A percentile compares a stretch with the other conserved stretches of the same genome.
Conservation (phyloP, 1,284 basidiomycete species). For the Cutaneotrichosporon cutaneum region DNA sequence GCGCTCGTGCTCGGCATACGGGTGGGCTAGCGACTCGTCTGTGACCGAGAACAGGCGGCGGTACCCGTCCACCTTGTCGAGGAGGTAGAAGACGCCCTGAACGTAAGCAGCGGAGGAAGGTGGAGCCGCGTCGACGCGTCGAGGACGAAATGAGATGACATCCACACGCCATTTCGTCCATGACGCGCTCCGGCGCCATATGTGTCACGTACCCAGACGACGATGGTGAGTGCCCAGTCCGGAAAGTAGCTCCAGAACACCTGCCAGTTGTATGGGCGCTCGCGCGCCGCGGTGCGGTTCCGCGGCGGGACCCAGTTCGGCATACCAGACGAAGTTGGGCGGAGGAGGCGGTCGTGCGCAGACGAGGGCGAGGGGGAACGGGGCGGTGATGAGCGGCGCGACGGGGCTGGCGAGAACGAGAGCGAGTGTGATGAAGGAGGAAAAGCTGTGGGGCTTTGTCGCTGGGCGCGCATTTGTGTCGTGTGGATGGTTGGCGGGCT, state of each 20-base stretch:
- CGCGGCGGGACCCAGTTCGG: neutral
- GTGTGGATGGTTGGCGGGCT: neutral
- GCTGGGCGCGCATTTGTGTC: neutral
- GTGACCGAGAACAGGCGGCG: slow-evolving; percentile 75
- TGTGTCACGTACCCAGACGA: slow-evolving; percentile 44
- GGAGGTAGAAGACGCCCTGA: slow-evolving; percentile 63
- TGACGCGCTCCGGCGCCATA: no score
- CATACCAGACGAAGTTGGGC: neutral
- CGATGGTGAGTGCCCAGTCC: slow-evolving; percentile 51
- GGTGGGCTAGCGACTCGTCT: slow-evolving; percentile 67
- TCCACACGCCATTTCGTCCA: no score
- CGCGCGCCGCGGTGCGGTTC: neutral
- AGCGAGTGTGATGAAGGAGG: neutral
- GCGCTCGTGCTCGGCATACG: slow-evolving; percentile 77
- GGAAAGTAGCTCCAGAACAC: slow-evolving; percentile 48
- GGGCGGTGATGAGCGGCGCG: neutral
- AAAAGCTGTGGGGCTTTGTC: neutral
- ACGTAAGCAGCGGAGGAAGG: neutral
- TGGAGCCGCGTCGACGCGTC: neutral
- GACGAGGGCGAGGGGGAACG: neutral
- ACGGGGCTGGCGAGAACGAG: neutral
- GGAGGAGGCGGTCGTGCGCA: neutral
- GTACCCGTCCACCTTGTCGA: slow-evolving; percentile 77
- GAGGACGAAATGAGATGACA: no score
- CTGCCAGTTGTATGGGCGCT: slow-evolving; percentile 20